Evolutionary conservation across 495 filamentous ascomycete genomes (phyloP).

Genomic region (Aspergillus carlsbadensis): DNA sequence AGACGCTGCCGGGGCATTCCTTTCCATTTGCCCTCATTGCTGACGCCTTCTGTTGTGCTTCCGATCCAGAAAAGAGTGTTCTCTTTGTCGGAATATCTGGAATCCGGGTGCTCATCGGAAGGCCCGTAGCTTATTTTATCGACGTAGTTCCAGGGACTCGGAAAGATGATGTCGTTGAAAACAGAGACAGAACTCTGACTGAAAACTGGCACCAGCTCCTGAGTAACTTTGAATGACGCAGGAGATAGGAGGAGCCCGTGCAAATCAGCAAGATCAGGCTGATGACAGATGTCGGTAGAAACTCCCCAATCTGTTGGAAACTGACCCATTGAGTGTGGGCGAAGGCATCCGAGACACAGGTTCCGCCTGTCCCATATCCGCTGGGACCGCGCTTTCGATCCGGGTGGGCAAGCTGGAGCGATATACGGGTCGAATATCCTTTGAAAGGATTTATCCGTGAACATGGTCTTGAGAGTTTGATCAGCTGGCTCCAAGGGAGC

Average conservation of each 20-base stretch:
- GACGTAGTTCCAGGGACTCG: conserved; percentile 51
- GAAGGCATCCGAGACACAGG: conserved; percentile 61
- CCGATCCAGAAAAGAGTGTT: conserved; percentile 54
- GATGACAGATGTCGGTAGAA: conserved; percentile 70
- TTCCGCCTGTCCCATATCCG: conserved; percentile 47
- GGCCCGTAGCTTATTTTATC: conserved; percentile 47
- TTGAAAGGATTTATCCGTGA: conserved; percentile 47
- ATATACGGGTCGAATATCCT: conserved; percentile 48
- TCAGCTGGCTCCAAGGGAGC: conserved; percentile 42
- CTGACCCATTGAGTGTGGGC: conserved; percentile 65
- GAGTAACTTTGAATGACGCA: conserved; percentile 58
- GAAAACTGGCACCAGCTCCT: conserved; percentile 70
- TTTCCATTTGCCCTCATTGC: conserved; percentile 51
- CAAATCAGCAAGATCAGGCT: conserved; percentile 71
- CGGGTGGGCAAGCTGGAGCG: conserved; percentile 54
- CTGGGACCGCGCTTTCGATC: conserved; percentile 52
- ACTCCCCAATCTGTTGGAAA: conserved; percentile 66
- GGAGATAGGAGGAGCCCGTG: conserved; percentile 71
- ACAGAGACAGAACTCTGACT: conserved; percentile 67
- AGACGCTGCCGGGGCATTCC: conserved; percentile 61
- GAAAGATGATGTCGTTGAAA: conserved; percentile 48
- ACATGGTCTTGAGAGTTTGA: conserved; percentile 43
- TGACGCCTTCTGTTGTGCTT: conserved; percentile 57
- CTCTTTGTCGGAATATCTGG: conserved; percentile 38
- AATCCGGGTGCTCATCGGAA: conserved; percentile 36